These are phyloP conservation scores for Lenwebbia sp. DNA, from an alignment of 345 rosid genomes.

Conservation along the genomic window DNA sequence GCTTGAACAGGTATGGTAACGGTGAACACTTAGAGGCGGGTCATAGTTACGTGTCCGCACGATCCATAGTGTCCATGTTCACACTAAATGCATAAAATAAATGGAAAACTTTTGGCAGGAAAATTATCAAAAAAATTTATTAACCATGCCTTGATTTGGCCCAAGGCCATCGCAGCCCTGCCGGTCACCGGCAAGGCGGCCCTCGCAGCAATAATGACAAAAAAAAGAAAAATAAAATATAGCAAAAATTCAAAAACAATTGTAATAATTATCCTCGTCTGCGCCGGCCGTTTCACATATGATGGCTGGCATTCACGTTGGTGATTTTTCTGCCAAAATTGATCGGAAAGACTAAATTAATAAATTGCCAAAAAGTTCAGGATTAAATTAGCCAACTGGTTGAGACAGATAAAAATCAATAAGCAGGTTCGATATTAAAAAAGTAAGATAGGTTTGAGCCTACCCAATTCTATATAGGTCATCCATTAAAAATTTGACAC, in stretches of 20 bases:
- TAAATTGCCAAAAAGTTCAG: rapidly evolving
- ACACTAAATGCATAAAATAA: too few species aligned
- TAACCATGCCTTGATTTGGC: not conserved
- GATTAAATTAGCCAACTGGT: not conserved
- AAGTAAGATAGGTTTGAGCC: not conserved
- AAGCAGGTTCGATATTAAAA: not conserved
- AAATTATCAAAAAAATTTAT: too few species aligned
- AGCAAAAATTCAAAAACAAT: not conserved
- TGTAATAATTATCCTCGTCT: not conserved
- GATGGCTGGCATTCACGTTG: rapidly evolving
- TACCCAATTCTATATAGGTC: not conserved
- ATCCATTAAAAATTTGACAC: not conserved
- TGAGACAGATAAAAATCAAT: not conserved
- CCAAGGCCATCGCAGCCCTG: not conserved
- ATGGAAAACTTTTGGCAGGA: too few species aligned
- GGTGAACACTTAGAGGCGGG: not conserved
- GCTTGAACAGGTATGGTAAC: not conserved
- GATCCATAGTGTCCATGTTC: not conserved
- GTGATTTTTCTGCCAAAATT: not conserved
- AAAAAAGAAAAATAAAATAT: not conserved
- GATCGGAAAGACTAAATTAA: rapidly evolving
- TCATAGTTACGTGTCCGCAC: not conserved
- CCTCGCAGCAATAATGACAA: not conserved
- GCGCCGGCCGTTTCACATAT: rapidly evolving
- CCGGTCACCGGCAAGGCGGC: rapidly evolving